Percentiles rank a stretch among this genome's conserved stretches.
phyloP scores from a whole-genome alignment of 345 rosid genomes.

The Chamaenerion angustifolium region DNA sequence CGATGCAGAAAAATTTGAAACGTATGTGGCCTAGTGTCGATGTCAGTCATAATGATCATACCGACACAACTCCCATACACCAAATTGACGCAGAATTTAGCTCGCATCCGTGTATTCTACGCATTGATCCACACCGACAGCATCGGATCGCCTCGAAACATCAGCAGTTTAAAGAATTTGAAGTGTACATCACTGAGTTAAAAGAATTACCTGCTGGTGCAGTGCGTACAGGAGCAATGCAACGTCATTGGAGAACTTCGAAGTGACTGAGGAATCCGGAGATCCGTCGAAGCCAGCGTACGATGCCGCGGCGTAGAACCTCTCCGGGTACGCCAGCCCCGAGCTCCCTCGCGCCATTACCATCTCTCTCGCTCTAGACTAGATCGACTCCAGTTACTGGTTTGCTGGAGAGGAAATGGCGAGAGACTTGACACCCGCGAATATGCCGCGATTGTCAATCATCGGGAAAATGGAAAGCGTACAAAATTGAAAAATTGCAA shows the following conservation, averaged over 20 bases:
- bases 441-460: too few species aligned
- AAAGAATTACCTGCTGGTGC: constrained; percentile 59
- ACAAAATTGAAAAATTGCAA: too few species aligned
- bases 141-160: not conserved
- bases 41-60: not conserved
- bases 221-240: constrained; percentile 83
- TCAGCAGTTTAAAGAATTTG: not conserved
- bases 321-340: constrained; percentile 66
- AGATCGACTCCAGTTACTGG: not conserved
- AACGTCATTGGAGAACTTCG: constrained; percentile 65
- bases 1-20: not conserved
- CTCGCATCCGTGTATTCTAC: not conserved
- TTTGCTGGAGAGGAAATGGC: not conserved
- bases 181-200: not conserved
- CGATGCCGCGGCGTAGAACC: constrained; percentile 90
- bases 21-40: not conserved
- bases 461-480: too few species aligned
- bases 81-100: constrained; percentile 1
- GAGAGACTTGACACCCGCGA: not conserved
- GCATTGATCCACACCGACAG: not conserved
- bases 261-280: constrained; percentile 34
- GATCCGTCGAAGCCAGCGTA: constrained; percentile 90
- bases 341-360: constrained; percentile 51
- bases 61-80: not conserved
- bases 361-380: constrained; percentile 7